These are phyloP conservation scores for Trichoderma sp. DNA, from an alignment of 2,329 filamentous ascomycete species.

Conservation along the genomic window DNA sequence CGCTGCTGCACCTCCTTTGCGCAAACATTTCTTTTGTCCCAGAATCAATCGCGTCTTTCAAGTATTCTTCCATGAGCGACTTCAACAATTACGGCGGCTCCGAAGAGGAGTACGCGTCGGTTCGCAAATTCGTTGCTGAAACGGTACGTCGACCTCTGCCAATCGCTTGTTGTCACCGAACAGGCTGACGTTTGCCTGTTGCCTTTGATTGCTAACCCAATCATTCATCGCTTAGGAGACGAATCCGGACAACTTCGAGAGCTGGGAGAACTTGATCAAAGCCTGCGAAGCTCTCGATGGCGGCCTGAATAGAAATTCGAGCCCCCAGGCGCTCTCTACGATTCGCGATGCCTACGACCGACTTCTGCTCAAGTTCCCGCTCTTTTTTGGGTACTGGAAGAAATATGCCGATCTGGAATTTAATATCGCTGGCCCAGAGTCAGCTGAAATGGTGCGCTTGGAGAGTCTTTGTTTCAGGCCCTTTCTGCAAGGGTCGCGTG, in stretches of 20 bases:
- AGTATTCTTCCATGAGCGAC: slow-evolving; percentile 62
- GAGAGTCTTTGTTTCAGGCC: not conserved
- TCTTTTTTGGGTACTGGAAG: slow-evolving; percentile 99
- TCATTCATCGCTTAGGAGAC: slow-evolving; percentile 46
- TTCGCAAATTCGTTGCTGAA: slow-evolving; percentile 75
- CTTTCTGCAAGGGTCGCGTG: not conserved
- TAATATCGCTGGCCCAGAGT: slow-evolving; percentile 93
- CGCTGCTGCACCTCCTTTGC: not conserved
- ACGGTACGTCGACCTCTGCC: slow-evolving; percentile 57
- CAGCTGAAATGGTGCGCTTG: slow-evolving; percentile 82
- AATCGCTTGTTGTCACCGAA: not conserved
- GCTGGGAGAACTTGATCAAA: slow-evolving; percentile 89
- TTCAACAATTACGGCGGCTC: slow-evolving; percentile 69
- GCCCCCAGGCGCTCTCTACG: slow-evolving; percentile 85
- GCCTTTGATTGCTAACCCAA: slow-evolving; percentile 29
- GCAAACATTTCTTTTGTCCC: slow-evolving; percentile 1
- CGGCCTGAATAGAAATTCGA: slow-evolving; percentile 94
- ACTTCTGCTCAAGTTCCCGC: slow-evolving; percentile 90
- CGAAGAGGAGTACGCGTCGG: slow-evolving; percentile 80
- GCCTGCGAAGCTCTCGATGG: slow-evolving; percentile 84
- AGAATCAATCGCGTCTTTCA: not conserved
- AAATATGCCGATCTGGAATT: slow-evolving; percentile 99
- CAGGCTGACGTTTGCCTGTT: not conserved
- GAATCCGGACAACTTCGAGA: slow-evolving; percentile 88
- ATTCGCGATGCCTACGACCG: slow-evolving; percentile 87